Conservation (phyloP, 1,139 yeast species). For the Yamadazyma triangularis region DNA sequence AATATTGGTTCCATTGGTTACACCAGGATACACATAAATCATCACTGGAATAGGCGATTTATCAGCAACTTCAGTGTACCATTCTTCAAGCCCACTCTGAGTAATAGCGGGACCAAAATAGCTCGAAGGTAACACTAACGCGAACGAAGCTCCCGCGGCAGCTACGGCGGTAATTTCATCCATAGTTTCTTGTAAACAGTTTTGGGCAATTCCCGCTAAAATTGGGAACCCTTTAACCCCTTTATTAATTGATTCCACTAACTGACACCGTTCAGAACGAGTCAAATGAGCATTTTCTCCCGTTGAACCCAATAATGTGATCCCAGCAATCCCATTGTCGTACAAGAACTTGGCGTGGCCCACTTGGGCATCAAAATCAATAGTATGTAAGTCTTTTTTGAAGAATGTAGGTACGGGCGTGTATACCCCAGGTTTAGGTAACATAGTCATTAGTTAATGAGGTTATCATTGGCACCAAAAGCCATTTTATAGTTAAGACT, state of each 20-base stretch:
- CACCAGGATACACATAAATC: conserved; percentile 50
- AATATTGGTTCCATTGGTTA: conserved; percentile 31
- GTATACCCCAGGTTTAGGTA: conserved; percentile 20
- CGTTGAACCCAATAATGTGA: conserved; percentile 33
- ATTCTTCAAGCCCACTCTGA: conserved; percentile 40
- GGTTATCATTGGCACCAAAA: neutral
- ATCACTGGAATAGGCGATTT: conserved; percentile 39
- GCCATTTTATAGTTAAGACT: neutral
- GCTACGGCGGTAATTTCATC: conserved; percentile 31
- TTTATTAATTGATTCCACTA: conserved; percentile 27
- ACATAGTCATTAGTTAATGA: conserved; percentile 1
- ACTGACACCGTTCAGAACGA: conserved; percentile 31
- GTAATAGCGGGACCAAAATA: conserved; percentile 40
- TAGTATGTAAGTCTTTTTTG: conserved; percentile 21
- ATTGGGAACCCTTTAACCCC: conserved; percentile 36
- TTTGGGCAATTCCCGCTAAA: conserved; percentile 43
- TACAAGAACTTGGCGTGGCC: conserved; percentile 30
- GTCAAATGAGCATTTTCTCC: conserved; percentile 48
- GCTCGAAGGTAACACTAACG: conserved; percentile 42
- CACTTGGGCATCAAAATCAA: conserved; percentile 30
- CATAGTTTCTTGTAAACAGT: conserved; percentile 35
- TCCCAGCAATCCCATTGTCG: conserved; percentile 27
- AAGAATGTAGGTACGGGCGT: conserved; percentile 39
- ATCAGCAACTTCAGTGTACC: conserved; percentile 43
- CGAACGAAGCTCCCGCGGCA: conserved; percentile 41